These are phyloP conservation scores for Kregervanrija fluxuum DNA, from an alignment of 805 yeast genomes.

Conservation along the genomic window DNA sequence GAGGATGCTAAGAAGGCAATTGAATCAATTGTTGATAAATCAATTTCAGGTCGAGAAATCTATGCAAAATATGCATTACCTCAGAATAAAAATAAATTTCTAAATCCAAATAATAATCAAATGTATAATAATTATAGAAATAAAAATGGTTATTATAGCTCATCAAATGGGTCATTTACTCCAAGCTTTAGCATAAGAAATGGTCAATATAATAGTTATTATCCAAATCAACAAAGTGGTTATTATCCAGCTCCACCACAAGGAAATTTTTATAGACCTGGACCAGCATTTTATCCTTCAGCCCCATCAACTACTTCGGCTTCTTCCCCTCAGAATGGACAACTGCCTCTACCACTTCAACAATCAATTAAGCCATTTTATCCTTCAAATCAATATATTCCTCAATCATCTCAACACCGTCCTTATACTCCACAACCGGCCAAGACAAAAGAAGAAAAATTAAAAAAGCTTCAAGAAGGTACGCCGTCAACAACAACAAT, in stretches of 20 bases:
- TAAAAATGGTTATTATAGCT: slow-evolving; percentile 1
- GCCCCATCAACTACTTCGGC: background rate
- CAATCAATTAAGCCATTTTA: background rate
- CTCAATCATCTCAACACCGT: background rate
- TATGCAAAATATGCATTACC: slow-evolving; percentile 47
- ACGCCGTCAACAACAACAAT: slow-evolving; percentile 50
- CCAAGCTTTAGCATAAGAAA: background rate
- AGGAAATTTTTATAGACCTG: background rate
- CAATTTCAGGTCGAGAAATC: slow-evolving; percentile 32
- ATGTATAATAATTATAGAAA: slow-evolving; percentile 1
- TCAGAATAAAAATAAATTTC: slow-evolving; percentile 20
- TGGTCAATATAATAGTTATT: background rate
- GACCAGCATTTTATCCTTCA: slow-evolving; percentile 2
- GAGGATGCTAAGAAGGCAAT: slow-evolving; percentile 64
- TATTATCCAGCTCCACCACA: background rate
- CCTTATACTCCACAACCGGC: background rate
- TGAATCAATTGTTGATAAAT: slow-evolving; percentile 22
- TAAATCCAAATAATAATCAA: slow-evolving; percentile 1
- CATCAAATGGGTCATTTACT: too few relatives aligned
- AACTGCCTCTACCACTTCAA: background rate
- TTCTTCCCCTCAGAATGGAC: background rate
- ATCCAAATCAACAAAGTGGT: background rate
- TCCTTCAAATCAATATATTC: background rate
- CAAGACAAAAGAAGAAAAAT: slow-evolving; percentile 24
- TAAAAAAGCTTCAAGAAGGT: slow-evolving; percentile 37